Percentiles rank a stretch among this genome's conserved stretches.
phyloP scores from a whole-genome alignment of 2,329 filamentous ascomycete genomes.

The Orbilia brochopaga region DNA sequence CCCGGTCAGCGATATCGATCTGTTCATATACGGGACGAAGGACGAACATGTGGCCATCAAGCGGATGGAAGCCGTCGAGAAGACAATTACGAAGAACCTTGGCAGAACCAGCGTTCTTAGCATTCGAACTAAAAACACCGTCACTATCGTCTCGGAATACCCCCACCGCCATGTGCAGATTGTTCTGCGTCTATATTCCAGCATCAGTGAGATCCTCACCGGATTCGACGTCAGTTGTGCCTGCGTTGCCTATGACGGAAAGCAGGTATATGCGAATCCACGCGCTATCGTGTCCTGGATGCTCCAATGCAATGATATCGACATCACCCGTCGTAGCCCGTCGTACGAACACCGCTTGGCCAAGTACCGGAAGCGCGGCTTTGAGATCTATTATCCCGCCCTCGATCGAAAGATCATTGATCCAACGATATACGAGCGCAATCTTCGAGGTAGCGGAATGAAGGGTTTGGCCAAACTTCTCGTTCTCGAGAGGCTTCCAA shows the following conservation, averaged over 20 bases:
- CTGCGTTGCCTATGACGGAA: constrained; percentile 78
- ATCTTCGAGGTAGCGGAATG: constrained; percentile 69
- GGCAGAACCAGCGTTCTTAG: constrained; percentile 74
- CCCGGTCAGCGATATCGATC: constrained; percentile 83
- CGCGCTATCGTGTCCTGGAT: constrained; percentile 78
- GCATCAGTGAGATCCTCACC: constrained; percentile 79
- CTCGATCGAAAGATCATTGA: constrained; percentile 76
- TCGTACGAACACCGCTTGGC: constrained; percentile 86
- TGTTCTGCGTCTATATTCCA: constrained; percentile 82
- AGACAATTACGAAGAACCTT: constrained; percentile 73
- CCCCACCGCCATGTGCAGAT: constrained; percentile 82
- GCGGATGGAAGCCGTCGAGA: constrained; percentile 83
- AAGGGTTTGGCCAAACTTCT: constrained; percentile 78
- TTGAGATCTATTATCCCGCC: constrained; percentile 79
- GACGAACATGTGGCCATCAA: constrained; percentile 76
- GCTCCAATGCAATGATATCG: constrained; percentile 80
- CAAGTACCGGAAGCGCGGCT: constrained; percentile 82
- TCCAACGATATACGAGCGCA: constrained; percentile 84
- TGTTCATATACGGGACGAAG: constrained; percentile 77
- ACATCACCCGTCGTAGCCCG: constrained; percentile 81
- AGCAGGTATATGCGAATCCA: constrained; percentile 79
- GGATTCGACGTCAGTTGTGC: constrained; percentile 87
- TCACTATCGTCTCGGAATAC: constrained; percentile 84
- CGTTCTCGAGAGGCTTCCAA: constrained; percentile 79
- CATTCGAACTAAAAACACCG: constrained; percentile 81